These are phyloP conservation scores for Porodaedalea pini DNA, from an alignment of 1,284 basidiomycete species.

Conservation along the genomic window DNA sequence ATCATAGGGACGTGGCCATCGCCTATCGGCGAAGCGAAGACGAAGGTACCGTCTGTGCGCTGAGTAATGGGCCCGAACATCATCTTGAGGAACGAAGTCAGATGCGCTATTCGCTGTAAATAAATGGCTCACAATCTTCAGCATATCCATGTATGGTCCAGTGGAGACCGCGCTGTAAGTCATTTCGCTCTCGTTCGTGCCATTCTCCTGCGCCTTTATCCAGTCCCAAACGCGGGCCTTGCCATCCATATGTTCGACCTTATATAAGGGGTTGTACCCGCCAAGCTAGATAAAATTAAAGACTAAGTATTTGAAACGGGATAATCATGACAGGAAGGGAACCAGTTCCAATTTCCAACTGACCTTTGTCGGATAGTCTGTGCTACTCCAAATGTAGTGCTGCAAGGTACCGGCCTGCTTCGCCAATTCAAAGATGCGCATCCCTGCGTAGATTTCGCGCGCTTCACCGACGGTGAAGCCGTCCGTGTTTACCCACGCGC, in stretches of 20 bases:
- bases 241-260: slow-evolving; percentile 39
- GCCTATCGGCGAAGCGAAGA: slow-evolving; percentile 40
- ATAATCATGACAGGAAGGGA: too few relatives aligned
- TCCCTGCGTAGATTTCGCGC: slow-evolving; percentile 40
- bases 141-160: slow-evolving; percentile 46
- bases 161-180: slow-evolving; percentile 41
- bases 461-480: slow-evolving; percentile 45
- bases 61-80: slow-evolving; percentile 35
- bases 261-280: slow-evolving; percentile 29
- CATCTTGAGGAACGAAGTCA: too few relatives aligned
- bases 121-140: slow-evolving; percentile 36
- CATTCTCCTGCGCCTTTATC: slow-evolving; percentile 39
- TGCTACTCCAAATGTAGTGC: slow-evolving; percentile 47
- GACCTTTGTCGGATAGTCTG: slow-evolving; percentile 45
- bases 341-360: not conserved
- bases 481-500: slow-evolving; percentile 45
- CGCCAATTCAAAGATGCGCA: slow-evolving; percentile 47
- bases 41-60: slow-evolving; percentile 41
- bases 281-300: slow-evolving; percentile 19
- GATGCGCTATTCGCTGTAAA: too few relatives aligned
- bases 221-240: slow-evolving; percentile 45
- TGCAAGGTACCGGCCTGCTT: slow-evolving; percentile 36
- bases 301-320: too few relatives aligned
- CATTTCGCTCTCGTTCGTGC: slow-evolving; percentile 33
- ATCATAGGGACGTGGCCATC: slow-evolving; percentile 43